Evolutionary conservation across 805 yeast species (phyloP), one percentile per base, ranked within the genome.

Genomic region (Candida lessepsii): DNA sequence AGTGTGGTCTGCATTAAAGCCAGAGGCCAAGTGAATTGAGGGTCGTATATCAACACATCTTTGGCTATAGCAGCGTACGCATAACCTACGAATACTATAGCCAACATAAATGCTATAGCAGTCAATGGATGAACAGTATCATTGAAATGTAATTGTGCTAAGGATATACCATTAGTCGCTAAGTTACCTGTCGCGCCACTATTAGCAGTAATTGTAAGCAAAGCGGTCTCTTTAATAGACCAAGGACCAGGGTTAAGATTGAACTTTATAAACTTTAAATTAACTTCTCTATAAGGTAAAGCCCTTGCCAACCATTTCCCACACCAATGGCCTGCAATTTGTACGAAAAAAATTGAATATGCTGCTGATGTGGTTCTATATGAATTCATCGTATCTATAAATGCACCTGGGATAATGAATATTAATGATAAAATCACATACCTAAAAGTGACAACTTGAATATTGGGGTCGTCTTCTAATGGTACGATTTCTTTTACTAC

Each of bases 161-260:
- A 50, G 0, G 79, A 69, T 21, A 75, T 50, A 0, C 75, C 71
- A 17, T 61, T 62, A 1, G 78, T 74, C 11, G 75, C 80, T 49
- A 67, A 60, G 43, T 71, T 73, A 1, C 78, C 78, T 0, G 79
- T 68, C 43, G 83, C 72, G 14, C 78, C 72, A 25, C 73, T 65
- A 19, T 73, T 73, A 2, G 79, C 79, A 1, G 79, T 69, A 21
- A 74, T 60, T 7, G 78, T 71, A 26, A 77, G 65, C 61, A 81
- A 41, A 24, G 76, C 71, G 7, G 79, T 67, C 48, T 76, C 81
- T 42, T 75, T 75, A 30, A 76, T 67, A 4, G 76, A 58, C 80
- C 80, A 76, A 0, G 81, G 80, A 2, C 78, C 75, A 0, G 81
- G 81, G 42, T 76, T 75, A 37, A 72, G 48, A 39, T 60, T 59